Conservation (phyloP, 495 filamentous ascomycete genomes). For the Viridothelium virens region DNA sequence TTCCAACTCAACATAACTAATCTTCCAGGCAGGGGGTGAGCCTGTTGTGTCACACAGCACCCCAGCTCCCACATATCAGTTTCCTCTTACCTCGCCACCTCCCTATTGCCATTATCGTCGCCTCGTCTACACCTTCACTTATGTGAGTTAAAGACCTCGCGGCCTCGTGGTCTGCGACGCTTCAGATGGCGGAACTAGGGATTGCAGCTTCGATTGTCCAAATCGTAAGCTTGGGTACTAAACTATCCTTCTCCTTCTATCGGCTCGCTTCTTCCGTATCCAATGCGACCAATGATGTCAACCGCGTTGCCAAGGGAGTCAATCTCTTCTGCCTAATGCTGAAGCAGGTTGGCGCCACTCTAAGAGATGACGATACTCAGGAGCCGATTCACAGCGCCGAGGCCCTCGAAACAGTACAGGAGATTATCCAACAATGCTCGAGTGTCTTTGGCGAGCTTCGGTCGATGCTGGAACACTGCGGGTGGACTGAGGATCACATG, state of each 20-base stretch:
- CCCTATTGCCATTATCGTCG: not conserved
- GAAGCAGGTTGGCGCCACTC: not conserved
- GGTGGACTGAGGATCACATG: not conserved
- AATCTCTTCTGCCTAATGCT: slow-evolving; percentile 8
- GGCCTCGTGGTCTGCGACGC: not conserved
- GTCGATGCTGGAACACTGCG: slow-evolving; percentile 1
- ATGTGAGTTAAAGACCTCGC: not conserved
- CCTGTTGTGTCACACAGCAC: not conserved
- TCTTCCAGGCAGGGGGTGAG: not conserved
- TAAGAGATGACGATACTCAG: not conserved
- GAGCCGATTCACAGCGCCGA: not conserved
- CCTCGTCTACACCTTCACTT: not conserved
- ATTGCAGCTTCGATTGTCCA: slow-evolving; percentile 7
- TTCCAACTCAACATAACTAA: no score
- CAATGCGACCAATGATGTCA: not conserved
- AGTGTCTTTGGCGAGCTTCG: slow-evolving; percentile 7
- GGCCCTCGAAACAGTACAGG: slow-evolving; percentile 2
- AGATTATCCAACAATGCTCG: not conserved
- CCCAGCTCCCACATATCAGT: not conserved
- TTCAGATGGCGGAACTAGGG: not conserved
- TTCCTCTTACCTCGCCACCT: not conserved
- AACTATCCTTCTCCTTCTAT: slow-evolving; percentile 9
- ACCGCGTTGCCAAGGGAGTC: not conserved
- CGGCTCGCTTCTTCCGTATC: slow-evolving; percentile 1
- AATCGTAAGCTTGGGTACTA: slow-evolving; percentile 3